A percentile compares a stretch with the other conserved stretches of the same genome.
Conservation (phyloP, 2,329 filamentous ascomycete species). For the Fusarium sp. region DNA sequence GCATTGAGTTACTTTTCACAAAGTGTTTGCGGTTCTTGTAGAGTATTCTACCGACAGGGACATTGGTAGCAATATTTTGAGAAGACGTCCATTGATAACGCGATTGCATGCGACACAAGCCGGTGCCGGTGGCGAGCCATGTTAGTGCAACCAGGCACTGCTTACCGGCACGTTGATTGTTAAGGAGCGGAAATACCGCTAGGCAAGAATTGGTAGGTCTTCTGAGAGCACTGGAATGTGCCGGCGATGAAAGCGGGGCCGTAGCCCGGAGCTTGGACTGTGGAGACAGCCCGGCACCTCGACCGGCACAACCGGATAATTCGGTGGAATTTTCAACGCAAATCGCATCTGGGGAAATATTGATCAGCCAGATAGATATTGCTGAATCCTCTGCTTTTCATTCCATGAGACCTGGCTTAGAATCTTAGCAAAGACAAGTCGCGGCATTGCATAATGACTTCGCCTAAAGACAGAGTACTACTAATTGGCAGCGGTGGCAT, state of each 20-base stretch:
- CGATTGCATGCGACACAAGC: neutral
- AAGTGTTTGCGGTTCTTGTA: rapidly evolving
- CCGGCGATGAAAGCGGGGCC: neutral
- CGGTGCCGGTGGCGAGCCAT: neutral
- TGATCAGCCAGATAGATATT: neutral
- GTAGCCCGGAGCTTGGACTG: neutral
- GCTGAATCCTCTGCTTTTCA: rapidly evolving
- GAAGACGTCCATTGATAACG: neutral
- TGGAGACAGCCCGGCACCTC: neutral
- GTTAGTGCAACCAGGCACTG: rapidly evolving
- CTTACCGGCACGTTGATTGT: neutral
- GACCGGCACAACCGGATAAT: neutral
- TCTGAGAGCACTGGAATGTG: neutral
- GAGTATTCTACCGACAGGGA: neutral
- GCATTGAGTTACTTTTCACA: rapidly evolving
- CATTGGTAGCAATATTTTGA: neutral
- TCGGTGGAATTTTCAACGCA: rapidly evolving
- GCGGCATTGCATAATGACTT: neutral
- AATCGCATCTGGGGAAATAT: neutral
- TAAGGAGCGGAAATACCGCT: neutral
- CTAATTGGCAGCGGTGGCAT: neutral
- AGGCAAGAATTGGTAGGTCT: neutral
- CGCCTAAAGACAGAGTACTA: neutral
- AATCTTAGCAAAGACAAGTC: neutral
- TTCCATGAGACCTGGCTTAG: neutral